A percentile compares a stretch with the other conserved stretches of the same genome.
Conservation (phyloP, 495 filamentous ascomycete species). For the Tuber aestivum region DNA sequence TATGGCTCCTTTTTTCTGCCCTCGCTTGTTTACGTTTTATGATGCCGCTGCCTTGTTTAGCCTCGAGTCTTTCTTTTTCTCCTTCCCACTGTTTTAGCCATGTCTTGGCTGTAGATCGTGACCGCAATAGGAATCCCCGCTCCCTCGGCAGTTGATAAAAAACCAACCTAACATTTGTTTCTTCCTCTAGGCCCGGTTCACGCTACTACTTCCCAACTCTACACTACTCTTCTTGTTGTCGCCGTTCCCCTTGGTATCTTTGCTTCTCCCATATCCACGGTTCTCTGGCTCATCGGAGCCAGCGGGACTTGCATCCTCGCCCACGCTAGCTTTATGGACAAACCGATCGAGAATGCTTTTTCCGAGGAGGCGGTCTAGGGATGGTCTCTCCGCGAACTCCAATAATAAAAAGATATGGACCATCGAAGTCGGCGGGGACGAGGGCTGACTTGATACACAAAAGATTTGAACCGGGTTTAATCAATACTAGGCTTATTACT, state of each 20-base stretch:
- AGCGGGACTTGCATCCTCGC: conserved; percentile 85
- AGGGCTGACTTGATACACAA: conserved; percentile 10
- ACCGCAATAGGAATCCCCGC: background rate
- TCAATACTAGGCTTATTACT: conserved; percentile 1
- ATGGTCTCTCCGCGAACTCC: conserved; percentile 44
- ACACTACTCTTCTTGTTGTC: conserved; percentile 76
- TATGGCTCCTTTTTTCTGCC: conserved; percentile 13
- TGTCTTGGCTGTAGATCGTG: background rate
- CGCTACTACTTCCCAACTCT: conserved; percentile 88
- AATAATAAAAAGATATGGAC: conserved; percentile 41
- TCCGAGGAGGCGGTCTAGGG: conserved; percentile 99
- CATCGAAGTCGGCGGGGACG: conserved; percentile 27
- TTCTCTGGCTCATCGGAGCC: conserved; percentile 92
- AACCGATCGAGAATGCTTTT: conserved; percentile 99
- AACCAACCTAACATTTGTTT: background rate
- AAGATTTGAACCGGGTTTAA: conserved; percentile 20
- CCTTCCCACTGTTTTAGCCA: background rate
- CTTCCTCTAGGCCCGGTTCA: conserved; percentile 51
- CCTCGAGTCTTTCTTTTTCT: background rate
- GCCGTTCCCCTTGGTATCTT: conserved; percentile 75
- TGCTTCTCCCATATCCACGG: conserved; percentile 71
- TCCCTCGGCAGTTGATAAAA: background rate
- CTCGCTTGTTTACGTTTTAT: background rate
- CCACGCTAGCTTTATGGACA: conserved; percentile 94
- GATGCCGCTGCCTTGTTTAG: background rate